These are phyloP conservation scores for Daldinia bambusicola DNA, from an alignment of 495 filamentous ascomycete genomes.

Conservation along the genomic window DNA sequence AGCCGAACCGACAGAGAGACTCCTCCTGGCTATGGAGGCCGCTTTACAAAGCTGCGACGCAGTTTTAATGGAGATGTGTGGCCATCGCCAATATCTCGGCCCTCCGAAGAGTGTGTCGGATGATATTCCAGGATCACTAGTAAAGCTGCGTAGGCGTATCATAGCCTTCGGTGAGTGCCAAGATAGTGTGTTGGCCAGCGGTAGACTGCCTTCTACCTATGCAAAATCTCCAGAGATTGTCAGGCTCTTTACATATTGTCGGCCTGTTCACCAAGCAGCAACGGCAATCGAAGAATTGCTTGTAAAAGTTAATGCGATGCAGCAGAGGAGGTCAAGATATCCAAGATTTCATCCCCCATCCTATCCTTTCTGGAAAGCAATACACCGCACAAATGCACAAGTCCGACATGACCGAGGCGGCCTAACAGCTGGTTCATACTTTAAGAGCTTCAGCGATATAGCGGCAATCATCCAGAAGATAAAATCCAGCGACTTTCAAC, in stretches of 20 bases:
- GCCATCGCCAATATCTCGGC: conserved; percentile 55
- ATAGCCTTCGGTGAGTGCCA: conserved; percentile 50
- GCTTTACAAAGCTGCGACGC: conserved; percentile 58
- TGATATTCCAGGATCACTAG: conserved; percentile 49
- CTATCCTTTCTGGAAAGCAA: conserved; percentile 62
- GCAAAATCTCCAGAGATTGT: conserved; percentile 58
- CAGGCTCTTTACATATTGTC: conserved; percentile 64
- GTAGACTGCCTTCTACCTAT: conserved; percentile 48
- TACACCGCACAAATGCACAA: conserved; percentile 64
- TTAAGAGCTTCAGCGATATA: conserved; percentile 59
- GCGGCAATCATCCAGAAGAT: conserved; percentile 48
- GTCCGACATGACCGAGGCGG: conserved; percentile 69
- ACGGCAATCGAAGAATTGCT: conserved; percentile 57
- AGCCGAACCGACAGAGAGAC: conserved; percentile 55
- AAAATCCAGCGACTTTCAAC: conserved; percentile 42
- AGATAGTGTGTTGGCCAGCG: conserved; percentile 45
- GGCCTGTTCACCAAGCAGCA: conserved; percentile 64
- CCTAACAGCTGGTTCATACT: conserved; percentile 62
- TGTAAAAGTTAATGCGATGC: conserved; percentile 59
- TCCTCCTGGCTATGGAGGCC: conserved; percentile 59
- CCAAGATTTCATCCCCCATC: conserved; percentile 57
- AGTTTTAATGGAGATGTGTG: conserved; percentile 60
- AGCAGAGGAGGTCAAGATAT: conserved; percentile 49
- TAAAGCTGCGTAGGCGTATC: conserved; percentile 50
- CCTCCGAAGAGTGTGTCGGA: conserved; percentile 48